A percentile compares a stretch with the other conserved stretches of the same genome.
Conservation (phyloP, 768 basidiomycete genomes). For the Serpula lacrymans region DNA sequence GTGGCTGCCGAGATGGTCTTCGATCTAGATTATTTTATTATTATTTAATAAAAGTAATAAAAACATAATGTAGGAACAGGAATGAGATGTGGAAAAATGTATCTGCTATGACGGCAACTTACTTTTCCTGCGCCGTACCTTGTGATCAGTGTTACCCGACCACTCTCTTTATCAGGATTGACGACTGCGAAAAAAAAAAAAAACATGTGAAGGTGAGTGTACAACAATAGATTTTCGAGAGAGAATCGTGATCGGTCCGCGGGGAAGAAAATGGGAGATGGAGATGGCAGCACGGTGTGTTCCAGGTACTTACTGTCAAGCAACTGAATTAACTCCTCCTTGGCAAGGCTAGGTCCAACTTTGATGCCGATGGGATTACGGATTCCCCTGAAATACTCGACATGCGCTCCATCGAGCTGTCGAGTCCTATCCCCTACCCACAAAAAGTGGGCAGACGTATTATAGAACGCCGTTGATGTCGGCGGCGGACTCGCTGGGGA, state of each 20-base stretch:
- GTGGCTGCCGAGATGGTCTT: conserved; percentile 69
- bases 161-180: conserved; percentile 79
- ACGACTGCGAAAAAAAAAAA: conserved; percentile 53
- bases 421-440: conserved; percentile 98
- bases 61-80: conserved; percentile 3
- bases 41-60: no score
- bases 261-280: background rate
- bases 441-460: conserved; percentile 90
- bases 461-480: conserved; percentile 57
- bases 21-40: conserved; percentile 72
- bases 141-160: conserved; percentile 87
- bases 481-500: background rate
- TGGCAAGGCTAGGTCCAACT: conserved; percentile 84
- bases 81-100: background rate
- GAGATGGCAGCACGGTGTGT: background rate
- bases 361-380: conserved; percentile 95
- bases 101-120: conserved; percentile 3
- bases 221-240: background rate
- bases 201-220: background rate
- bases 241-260: background rate
- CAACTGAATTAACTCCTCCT: conserved; percentile 71
- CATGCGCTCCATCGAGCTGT: conserved; percentile 88
- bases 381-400: conserved; percentile 92
- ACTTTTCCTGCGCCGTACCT: conserved; percentile 91
- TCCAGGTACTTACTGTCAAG: conserved; percentile 65